A percentile compares a stretch with the other conserved stretches of the same genome.
Conservation (phyloP, 495 filamentous ascomycete species). For the Aspergillus cristatus region DNA sequence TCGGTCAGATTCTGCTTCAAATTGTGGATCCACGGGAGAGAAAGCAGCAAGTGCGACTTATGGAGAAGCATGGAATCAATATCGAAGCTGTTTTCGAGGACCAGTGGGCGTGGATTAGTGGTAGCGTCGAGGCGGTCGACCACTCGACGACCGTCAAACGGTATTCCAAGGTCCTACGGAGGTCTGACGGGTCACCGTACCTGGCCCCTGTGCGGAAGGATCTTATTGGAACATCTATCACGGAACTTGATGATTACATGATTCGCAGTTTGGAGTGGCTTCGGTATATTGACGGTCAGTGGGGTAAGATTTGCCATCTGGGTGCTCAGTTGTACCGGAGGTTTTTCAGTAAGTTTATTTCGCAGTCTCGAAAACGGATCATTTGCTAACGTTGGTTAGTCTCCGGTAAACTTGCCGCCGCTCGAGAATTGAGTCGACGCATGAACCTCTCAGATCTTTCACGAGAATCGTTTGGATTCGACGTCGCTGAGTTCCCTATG, state of each 20-base stretch:
- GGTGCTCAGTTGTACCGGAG: conserved; percentile 60
- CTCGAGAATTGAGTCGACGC: conserved; percentile 46
- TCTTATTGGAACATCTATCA: conserved; percentile 55
- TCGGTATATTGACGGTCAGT: conserved; percentile 58
- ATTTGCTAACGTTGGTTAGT: conserved; percentile 8
- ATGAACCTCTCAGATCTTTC: conserved; percentile 35
- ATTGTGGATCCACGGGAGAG: conserved; percentile 50
- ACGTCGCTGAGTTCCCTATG: conserved; percentile 25
- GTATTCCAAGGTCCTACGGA: conserved; percentile 24
- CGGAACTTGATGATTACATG: conserved; percentile 55
- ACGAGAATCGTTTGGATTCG: conserved; percentile 31
- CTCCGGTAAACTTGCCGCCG: conserved; percentile 51
- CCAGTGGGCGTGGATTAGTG: conserved; percentile 45
- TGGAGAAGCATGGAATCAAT: conserved; percentile 45
- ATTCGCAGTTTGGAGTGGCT: conserved; percentile 84
- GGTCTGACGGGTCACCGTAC: conserved; percentile 23
- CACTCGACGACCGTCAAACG: conserved; percentile 19
- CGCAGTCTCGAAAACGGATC: not conserved
- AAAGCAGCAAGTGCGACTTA: conserved; percentile 37
- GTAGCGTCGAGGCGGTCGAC: conserved; percentile 23
- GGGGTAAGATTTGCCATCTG: conserved; percentile 58
- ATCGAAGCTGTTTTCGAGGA: conserved; percentile 40
- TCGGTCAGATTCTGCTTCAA: conserved; percentile 49
- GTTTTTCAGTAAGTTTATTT: conserved; percentile 27
- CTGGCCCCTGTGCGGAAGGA: conserved; percentile 44